Evolutionary conservation across 163 green algal species (phyloP), one percentile per base, ranked within the genome.

Genomic region (Chlorella variabilis): DNA sequence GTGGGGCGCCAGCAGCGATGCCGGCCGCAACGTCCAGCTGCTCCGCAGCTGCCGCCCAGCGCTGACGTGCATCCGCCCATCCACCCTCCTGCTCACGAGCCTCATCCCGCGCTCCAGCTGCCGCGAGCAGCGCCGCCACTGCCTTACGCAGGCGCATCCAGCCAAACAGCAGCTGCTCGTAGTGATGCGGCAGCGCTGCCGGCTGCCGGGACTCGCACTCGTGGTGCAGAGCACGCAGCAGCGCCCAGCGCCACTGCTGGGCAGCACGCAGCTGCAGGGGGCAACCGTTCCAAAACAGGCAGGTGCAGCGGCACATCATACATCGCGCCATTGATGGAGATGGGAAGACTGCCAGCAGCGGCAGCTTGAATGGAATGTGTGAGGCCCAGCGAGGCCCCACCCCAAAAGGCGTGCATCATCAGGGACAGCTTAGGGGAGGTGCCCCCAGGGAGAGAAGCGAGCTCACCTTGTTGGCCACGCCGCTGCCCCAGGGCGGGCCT

Each of bases 191-290:
- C 29, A 75, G 75, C 23, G 48, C 56, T 3, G n/a, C 13, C 0
- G 80, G 58, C 36, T 67, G 27, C n/a, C 70, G 34, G 13, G 29
- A 38, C 2, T 51, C 25, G 87, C 31, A 2, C 74, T 87, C 48
- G 17, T 91, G 86, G 56, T 96, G 91, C 23, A 70, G 15, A 25
- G 75, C 51, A 7, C 73, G 73, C 87, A 92, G 94, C 29, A 96
- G 63, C 0, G 75, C 86, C 18, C 29, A 73, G 3, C 87, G 86
- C 77, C 85, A 92, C 11, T 88, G 65, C 80, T 94, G 91, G 62
- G 92, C n/a, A 18, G 25, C 45, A 13, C 27, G 29, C 34, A 89
- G 69, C 87, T 91, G 83, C 68, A 71, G 29, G 33, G 20, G 13
- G 41, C 7, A 42, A 45, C 29, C 6, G 61, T 27, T n/a, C n/a